phyloP scores from a whole-genome alignment of 2,329 filamentous ascomycete genomes.

The Monosporascus ibericus region DNA sequence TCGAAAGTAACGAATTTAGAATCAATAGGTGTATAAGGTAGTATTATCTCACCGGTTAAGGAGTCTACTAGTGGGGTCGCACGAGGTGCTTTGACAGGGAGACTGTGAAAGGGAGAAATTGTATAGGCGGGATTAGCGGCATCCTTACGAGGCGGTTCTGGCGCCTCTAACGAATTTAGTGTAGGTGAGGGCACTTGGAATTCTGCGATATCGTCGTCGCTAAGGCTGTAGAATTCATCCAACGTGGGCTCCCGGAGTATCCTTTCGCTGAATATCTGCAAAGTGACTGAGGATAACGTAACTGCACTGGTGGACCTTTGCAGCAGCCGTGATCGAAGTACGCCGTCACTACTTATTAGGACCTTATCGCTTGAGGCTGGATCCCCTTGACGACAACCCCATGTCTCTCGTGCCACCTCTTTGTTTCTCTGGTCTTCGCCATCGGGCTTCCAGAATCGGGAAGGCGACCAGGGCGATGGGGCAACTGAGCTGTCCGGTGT shows the following conservation, averaged over 20 bases:
- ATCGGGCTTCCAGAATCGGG: background rate
- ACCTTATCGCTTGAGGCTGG: constrained; percentile 1
- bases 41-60: constrained; percentile 18
- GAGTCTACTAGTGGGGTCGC: background rate
- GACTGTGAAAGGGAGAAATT: too few species aligned
- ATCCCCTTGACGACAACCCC: constrained; percentile 18
- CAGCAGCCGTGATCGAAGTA: constrained; percentile 11
- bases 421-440: background rate
- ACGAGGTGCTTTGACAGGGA: background rate
- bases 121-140: constrained; percentile 6
- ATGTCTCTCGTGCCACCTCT: constrained; percentile 16
- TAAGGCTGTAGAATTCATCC: constrained; percentile 47
- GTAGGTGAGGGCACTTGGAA: constrained; percentile 16
- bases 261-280: constrained; percentile 21
- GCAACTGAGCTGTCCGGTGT: constrained; percentile 7
- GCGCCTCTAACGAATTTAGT: constrained; percentile 13
- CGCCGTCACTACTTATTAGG: constrained; percentile 3
- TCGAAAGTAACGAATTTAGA: constrained; percentile 36
- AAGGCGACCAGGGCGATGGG: constrained; percentile 3
- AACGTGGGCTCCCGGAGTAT: constrained; percentile 46
- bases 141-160: constrained; percentile 21
- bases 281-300: constrained; percentile 20
- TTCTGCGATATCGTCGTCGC: constrained; percentile 54
- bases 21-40: constrained; percentile 19
- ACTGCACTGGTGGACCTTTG: constrained; percentile 20